Percentiles rank a stretch among this genome's conserved stretches.
Conservation (phyloP, 2,329 filamentous ascomycete genomes). For the Mycosphaerella sp. region DNA sequence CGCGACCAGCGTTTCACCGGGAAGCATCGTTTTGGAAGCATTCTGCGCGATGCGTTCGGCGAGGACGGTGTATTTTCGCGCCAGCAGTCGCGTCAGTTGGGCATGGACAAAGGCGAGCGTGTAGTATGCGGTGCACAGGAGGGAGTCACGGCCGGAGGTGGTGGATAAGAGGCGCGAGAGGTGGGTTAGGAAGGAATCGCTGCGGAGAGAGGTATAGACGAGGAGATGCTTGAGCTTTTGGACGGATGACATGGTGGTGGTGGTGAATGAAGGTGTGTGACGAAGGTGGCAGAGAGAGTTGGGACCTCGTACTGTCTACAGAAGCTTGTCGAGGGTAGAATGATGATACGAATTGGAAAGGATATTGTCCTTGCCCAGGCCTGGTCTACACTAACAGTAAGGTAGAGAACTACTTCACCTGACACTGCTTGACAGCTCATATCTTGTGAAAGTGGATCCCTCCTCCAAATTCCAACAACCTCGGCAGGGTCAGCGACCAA, state of each 20-base stretch:
- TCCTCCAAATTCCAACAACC: not conserved
- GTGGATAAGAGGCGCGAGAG: constrained; percentile 33
- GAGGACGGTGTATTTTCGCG: constrained; percentile 32
- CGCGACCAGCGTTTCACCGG: constrained; percentile 39
- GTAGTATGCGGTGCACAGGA: constrained; percentile 41
- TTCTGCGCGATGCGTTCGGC: constrained; percentile 36
- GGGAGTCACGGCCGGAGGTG: constrained; percentile 36
- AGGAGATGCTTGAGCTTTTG: constrained; percentile 10
- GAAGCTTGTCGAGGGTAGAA: too few relatives aligned
- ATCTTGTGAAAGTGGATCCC: not conserved
- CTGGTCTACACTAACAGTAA: too few relatives aligned
- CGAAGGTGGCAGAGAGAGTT: not conserved
- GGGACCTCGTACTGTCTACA: too few relatives aligned
- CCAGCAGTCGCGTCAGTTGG: constrained; percentile 36
- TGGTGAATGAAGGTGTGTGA: not conserved
- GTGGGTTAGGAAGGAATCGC: constrained; percentile 17
- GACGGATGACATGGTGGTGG: not conserved
- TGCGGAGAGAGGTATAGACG: not conserved
- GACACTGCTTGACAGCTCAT: not conserved
- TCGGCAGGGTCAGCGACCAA: not conserved
- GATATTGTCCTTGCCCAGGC: not conserved
- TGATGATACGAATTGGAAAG: not conserved
- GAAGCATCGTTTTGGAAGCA: constrained; percentile 36
- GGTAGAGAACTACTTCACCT: not conserved
- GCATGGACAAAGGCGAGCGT: constrained; percentile 39